Base-by-base conservation (phyloP, 345 rosid species). In the Moricandia arvensis region DNA sequence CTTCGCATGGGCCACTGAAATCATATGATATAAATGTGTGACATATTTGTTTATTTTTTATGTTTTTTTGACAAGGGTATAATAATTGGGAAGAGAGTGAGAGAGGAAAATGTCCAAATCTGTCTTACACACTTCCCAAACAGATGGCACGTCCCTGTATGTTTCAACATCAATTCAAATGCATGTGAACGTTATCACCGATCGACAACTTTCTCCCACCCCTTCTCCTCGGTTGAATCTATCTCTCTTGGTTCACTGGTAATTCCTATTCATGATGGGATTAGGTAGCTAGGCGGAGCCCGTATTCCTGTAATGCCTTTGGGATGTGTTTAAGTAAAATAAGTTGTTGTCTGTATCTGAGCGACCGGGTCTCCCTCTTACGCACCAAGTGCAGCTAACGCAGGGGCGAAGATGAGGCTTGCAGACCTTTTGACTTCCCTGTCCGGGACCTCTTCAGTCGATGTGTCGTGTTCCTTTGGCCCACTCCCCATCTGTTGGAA, bases 121-220 rank as follows among this genome's bases (percentile, higher is more conserved):
- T 21, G 17, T 66, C 38, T 67, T 49, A 35, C 61, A 34, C 71
- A 69, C 31, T 76, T 71, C 62, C 80, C 71, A 63, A 55, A 24
- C 80, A 76, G 75, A 70, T 76, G 80, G 75, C 80, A 70, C 71
- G 59, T 70, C 80, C 80, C 80, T 76, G 60, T 70, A 31, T 1
- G 35, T 24, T 63, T 57, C 21, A 30, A 8, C 15, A 61, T 61
- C 33, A 29, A 62, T 51, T 38, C 51, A 30, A 53, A 31, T n/a
- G 59, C 54, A 6, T 5, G 59, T 21, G 33, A 16, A 57, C 6
- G 76, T 64, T n/a, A n/a, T n/a, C n/a, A n/a, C n/a, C n/a, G n/a
- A n/a, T n/a, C n/a, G n/a, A n/a, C n/a, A n/a, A n/a, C n/a, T n/a
- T n/a, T n/a, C n/a, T n/a, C n/a, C n/a, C n/a, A n/a, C n/a, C n/a